Conservation (phyloP, 2,329 filamentous ascomycete species). For the Penicillium paneum region DNA sequence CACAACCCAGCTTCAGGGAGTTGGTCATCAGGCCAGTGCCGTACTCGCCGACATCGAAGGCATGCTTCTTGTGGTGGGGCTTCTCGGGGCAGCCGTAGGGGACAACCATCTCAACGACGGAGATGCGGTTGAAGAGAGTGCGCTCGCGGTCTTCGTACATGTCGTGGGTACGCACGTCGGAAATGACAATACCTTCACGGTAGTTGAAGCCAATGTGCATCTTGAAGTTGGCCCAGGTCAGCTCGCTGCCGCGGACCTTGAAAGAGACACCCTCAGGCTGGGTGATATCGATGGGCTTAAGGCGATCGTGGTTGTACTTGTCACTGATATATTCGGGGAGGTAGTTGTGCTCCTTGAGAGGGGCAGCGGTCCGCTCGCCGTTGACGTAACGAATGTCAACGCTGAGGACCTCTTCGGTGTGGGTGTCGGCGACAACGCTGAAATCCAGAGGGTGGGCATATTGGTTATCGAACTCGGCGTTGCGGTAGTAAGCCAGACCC, state of each 20-base stretch:
- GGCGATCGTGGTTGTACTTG: constrained; percentile 24
- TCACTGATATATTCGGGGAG: constrained; percentile 28
- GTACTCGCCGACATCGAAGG: constrained; percentile 30
- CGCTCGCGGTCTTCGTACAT: constrained; percentile 29
- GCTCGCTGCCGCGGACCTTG: constrained; percentile 29
- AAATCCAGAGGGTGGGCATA: constrained; percentile 33
- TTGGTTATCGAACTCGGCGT: constrained; percentile 30
- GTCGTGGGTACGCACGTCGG: constrained; percentile 40
- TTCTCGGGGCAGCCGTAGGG: constrained; percentile 28
- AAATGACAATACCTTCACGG: constrained; percentile 56
- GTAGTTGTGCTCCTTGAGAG: constrained; percentile 27
- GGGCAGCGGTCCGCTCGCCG: constrained; percentile 23
- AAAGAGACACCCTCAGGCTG: constrained; percentile 31
- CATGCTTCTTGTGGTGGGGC: constrained; percentile 30
- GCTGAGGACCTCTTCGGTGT: constrained; percentile 28
- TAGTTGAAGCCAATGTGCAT: constrained; percentile 50
- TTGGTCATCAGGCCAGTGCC: constrained; percentile 30
- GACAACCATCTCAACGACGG: constrained; percentile 30
- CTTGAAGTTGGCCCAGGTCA: constrained; percentile 30
- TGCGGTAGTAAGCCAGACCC: constrained; percentile 34
- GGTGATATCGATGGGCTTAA: constrained; percentile 30
- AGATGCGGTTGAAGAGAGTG: constrained; percentile 31
- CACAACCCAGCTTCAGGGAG: constrained; percentile 29
- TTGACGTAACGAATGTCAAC: constrained; percentile 28
- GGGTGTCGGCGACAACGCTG: constrained; percentile 27